phyloP scores from a whole-genome alignment of 805 yeast genomes.

The Saturnispora silvae region DNA sequence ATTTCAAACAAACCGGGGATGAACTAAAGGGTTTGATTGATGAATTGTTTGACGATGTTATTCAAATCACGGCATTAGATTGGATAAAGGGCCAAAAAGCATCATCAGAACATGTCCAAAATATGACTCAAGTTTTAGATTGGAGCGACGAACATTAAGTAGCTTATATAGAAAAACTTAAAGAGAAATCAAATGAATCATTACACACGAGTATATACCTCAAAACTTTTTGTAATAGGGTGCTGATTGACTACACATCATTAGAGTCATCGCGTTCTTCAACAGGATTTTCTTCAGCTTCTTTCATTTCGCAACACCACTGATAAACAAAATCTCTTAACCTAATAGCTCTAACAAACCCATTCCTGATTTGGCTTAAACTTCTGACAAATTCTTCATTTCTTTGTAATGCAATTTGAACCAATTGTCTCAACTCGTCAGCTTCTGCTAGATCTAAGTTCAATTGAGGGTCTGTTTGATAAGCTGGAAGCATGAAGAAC shows the following conservation, averaged over 20 bases:
- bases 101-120: conserved; percentile 1
- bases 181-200: too few species aligned
- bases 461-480: conserved; percentile 35
- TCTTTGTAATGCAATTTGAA: conserved; percentile 71
- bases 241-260: too few species aligned
- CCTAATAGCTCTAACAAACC: conserved; percentile 68
- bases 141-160: conserved; percentile 5
- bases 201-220: too few species aligned
- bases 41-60: conserved; percentile 42
- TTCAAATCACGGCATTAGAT: conserved; percentile 9
- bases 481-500: conserved; percentile 55
- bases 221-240: too few species aligned
- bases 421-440: conserved; percentile 60
- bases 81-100: conserved; percentile 2
- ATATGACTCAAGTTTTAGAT: conserved; percentile 12
- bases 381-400: conserved; percentile 81
- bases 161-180: conserved; percentile 2
- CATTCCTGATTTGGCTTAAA: conserved; percentile 60
- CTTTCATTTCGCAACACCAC: conserved; percentile 80
- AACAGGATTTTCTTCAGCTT: conserved; percentile 31
- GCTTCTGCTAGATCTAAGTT: conserved; percentile 41
- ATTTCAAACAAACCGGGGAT: conserved; percentile 89
- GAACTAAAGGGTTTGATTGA: conserved; percentile 56
- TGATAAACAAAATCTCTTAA: conserved; percentile 56
- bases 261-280: background rate